phyloP scores from a whole-genome alignment of 306 rosid genomes.

The Ceratonia siliqua region DNA sequence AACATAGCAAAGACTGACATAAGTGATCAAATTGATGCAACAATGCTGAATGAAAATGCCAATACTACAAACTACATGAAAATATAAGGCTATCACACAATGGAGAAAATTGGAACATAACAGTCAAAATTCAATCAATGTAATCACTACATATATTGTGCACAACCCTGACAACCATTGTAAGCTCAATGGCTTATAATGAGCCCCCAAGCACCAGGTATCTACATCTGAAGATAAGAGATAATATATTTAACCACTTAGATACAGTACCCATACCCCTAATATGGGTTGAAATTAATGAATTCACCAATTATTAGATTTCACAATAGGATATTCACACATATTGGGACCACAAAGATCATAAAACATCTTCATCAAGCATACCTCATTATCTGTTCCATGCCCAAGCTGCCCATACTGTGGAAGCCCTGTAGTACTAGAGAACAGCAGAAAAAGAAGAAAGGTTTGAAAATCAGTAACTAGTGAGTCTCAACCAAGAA shows the following conservation, averaged over 20 bases:
- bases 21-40: conserved; percentile 10
- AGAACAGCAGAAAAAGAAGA: conserved; percentile 27
- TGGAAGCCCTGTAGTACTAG: conserved; percentile 95
- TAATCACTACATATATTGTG: background rate
- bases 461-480: conserved; percentile 26
- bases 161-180: conserved; percentile 9
- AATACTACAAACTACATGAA: background rate
- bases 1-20: background rate
- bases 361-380: conserved; percentile 14
- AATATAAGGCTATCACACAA: conserved; percentile 17
- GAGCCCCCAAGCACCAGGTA: conserved; percentile 17
- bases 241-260: background rate
- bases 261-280: background rate
- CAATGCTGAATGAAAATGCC: background rate
- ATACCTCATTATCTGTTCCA: conserved; percentile 98
- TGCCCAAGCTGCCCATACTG: conserved; percentile 98
- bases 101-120: background rate
- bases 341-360: conserved; percentile 24
- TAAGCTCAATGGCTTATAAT: conserved; percentile 5
- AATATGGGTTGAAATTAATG: conserved; percentile 1
- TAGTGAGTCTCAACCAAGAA: conserved; percentile 13
- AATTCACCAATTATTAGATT: background rate
- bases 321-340: background rate
- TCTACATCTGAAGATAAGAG: background rate
- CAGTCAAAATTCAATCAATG: background rate